Conservation (phyloP, 2,329 filamentous ascomycete genomes). For the Aphanocladium album region DNA sequence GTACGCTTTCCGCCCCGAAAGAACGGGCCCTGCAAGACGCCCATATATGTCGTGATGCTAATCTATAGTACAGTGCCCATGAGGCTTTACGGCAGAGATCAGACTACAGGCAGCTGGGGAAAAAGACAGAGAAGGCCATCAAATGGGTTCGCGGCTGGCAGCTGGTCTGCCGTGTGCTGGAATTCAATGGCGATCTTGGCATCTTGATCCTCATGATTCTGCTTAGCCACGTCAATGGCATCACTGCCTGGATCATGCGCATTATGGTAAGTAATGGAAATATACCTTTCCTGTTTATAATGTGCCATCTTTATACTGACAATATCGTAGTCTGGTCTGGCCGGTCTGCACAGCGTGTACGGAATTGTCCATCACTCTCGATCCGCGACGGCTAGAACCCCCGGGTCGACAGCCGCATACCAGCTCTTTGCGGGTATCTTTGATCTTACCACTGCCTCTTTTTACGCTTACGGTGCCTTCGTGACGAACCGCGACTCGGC, state of each 20-base stretch:
- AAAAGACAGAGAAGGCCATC: slow-evolving; percentile 64
- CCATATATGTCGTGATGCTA: background rate
- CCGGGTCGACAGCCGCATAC: slow-evolving; percentile 80
- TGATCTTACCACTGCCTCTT: slow-evolving; percentile 54
- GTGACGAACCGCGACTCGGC: slow-evolving; percentile 38
- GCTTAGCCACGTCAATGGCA: slow-evolving; percentile 59
- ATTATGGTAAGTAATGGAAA: slow-evolving; percentile 56
- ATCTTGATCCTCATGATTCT: slow-evolving; percentile 72
- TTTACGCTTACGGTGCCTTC: slow-evolving; percentile 53
- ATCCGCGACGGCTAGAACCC: slow-evolving; percentile 63
- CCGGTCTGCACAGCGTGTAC: slow-evolving; percentile 67
- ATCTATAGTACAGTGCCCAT: slow-evolving; percentile 45
- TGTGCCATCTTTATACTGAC: slow-evolving; percentile 18
- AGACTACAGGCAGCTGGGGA: slow-evolving; percentile 61
- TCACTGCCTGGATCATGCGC: slow-evolving; percentile 70
- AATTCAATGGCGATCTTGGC: slow-evolving; percentile 65
- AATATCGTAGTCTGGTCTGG: slow-evolving; percentile 50
- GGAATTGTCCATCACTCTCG: slow-evolving; percentile 75
- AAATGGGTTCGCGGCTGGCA: slow-evolving; percentile 65
- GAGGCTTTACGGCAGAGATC: slow-evolving; percentile 59
- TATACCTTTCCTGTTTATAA: background rate
- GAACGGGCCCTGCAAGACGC: background rate
- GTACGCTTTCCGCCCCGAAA: slow-evolving; percentile 43
- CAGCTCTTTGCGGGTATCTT: slow-evolving; percentile 75
- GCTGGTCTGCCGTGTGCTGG: slow-evolving; percentile 60